Base-by-base conservation (phyloP, 2,329 filamentous ascomycete genomes). In the Chaetomium strumarium region DNA sequence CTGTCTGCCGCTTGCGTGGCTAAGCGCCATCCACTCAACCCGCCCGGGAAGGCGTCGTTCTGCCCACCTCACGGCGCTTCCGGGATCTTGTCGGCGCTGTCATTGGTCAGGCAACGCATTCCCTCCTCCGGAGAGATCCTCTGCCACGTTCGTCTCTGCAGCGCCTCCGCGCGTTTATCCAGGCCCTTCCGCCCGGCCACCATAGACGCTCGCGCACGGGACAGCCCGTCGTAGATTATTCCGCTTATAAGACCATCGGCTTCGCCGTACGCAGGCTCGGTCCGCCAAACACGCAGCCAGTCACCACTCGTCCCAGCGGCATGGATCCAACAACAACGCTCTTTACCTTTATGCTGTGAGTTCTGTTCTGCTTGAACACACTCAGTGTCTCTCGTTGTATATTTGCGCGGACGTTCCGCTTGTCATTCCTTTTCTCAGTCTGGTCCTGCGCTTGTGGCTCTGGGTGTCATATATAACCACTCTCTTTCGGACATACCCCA, bases 341-440 rank as follows among this genome's bases (percentile, higher is more conserved):
- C 60, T 77, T 85, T 65, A 85, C 84, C 55, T 86, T 87, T 67
- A 76, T 83, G 70, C 69, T 85, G 82, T 85, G 73, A 80, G 81
- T 82, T 64, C 33, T 37, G 13, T n/a, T 24, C 52, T 62, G 62
- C 52, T 63, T 53, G 53, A 34, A 54, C 46, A 39, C 19, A 57
- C 47, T 57, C 30, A 16, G 45, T 51, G 37, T 59, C 52, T 51
- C 44, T 43, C 24, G 34, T 47, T 59, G 42, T 45, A 55, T 53
- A 44, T 58, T 58, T 57, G 55, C 34, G 61, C 34, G 61, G 61
- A 52, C 50, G 53, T 60, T 19, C 40, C 16, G 30, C 52, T 42
- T 37, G 52, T 55, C 44, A 11, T 37, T 29, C n/a, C 42, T 17
- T 17, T 36, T 37, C 55, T 52, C 48, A 51, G 55, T 55, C 51